Base-by-base conservation (phyloP, 1,139 yeast species). In the Zygoascus meyerae region DNA sequence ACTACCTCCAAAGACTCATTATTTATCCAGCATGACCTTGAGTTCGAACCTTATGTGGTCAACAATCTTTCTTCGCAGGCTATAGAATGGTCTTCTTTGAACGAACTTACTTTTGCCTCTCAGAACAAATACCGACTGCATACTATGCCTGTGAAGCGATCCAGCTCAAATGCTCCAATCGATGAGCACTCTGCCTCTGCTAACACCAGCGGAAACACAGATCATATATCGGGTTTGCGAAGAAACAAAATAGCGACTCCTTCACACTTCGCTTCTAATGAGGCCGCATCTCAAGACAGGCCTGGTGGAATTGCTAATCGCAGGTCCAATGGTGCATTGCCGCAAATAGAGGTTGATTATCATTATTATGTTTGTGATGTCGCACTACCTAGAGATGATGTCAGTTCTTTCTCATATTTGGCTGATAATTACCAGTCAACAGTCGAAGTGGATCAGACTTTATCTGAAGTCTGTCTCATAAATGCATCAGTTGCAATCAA, bases 401-500 rank as follows among this genome's bases (percentile, higher is more conserved):
- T 61, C 0, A 55, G 53, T 7, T 57, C 57, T 2, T 55, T 63
- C 38, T 58, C 55, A 12, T 59, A 54, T 34, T 52, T 66, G 34
- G 64, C 70, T 1, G 57, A 57, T 2, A 58, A 61, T 41, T 65
- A 69, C 49, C 57, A 37, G 52, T 59, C 28, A 14, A 48, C n/a
- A 15, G 47, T 52, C 1, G 79, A 81, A 0, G 78, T 75, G 42
- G 79, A 75, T 1, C 73, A 74, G 56, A 68, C 69, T 21, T 61
- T 79, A 11, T 61, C 69, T 4, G 79, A 78, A 34, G 79, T 76
- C 1, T 83, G 89, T 57, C 68, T 72, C 36, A 66, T 75, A 50
- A 85, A 85, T 59, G 78, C 86, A 1, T 67, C 70, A 31, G 70
- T 78, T 2, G 86, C 90, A 1, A 75, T 74, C 0, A 67, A 72